Percentiles rank a stretch among this genome's conserved stretches.
These are phyloP conservation scores for Miscanthus lutarioriparius DNA, from an alignment of 176 grass and related monocot genomes.

Conservation along the genomic window DNA sequence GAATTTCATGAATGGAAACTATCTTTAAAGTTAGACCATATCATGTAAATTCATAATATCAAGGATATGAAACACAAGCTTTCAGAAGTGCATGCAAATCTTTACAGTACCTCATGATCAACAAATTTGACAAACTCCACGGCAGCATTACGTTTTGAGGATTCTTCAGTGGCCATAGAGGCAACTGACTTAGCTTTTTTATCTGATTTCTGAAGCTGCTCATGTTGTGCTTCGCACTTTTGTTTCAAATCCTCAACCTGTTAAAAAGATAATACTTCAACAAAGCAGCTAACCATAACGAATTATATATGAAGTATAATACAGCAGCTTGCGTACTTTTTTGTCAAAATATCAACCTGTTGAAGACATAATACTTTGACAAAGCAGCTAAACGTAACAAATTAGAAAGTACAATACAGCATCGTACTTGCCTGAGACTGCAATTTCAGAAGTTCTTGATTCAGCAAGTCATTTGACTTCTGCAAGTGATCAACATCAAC, in stretches of 20 bases:
- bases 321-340: conserved; percentile 25
- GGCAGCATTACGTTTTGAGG: conserved; percentile 42
- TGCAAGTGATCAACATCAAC: conserved; percentile 49
- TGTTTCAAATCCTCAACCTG: conserved; percentile 59
- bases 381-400: conserved; percentile 11
- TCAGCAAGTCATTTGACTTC: conserved; percentile 58
- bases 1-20: not conserved
- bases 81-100: not conserved
- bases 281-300: not conserved
- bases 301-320: conserved; percentile 2
- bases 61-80: not conserved
- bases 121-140: conserved; percentile 61
- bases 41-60: not conserved
- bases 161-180: conserved; percentile 52
- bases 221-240: conserved; percentile 59
- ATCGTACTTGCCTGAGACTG: conserved; percentile 52
- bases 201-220: conserved; percentile 49
- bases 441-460: conserved; percentile 61
- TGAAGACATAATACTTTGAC: conserved; percentile 13
- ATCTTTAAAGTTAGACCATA: not conserved
- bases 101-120: conserved; percentile 51
- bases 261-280: conserved; percentile 16
- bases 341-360: conserved; percentile 51
- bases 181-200: conserved; percentile 39
- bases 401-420: not conserved